phyloP scores from a whole-genome alignment of 192 early-diverging fungal genomes.

The Kappamyces sp. region DNA sequence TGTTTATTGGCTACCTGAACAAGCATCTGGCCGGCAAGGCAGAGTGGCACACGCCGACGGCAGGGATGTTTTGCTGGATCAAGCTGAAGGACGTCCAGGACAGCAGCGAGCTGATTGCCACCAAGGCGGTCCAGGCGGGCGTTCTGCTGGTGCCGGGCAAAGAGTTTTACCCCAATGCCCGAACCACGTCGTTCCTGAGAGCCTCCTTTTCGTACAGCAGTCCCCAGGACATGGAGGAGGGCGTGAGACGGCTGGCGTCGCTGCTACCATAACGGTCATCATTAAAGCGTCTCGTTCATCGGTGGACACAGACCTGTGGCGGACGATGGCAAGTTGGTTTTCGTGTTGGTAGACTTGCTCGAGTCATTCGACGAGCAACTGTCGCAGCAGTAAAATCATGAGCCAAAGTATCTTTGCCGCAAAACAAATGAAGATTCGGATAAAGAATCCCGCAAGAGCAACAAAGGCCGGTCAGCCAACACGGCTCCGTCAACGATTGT shows the following conservation, averaged over 20 bases:
- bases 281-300: no score
- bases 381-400: no score
- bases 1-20: slow-evolving; percentile 57
- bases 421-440: no score
- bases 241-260: slow-evolving; percentile 32
- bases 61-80: slow-evolving; percentile 89
- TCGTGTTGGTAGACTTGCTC: no score
- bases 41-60: slow-evolving; percentile 41
- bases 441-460: no score
- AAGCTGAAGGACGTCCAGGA: slow-evolving; percentile 40
- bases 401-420: no score
- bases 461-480: no score
- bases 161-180: slow-evolving; percentile 49
- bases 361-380: no score
- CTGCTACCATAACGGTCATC: slow-evolving; percentile 13
- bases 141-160: slow-evolving; percentile 52
- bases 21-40: slow-evolving; percentile 53
- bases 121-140: slow-evolving; percentile 48
- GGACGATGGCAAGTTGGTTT: no score
- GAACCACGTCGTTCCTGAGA: slow-evolving; percentile 40
- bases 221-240: slow-evolving; percentile 41
- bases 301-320: no score
- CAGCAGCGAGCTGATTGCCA: slow-evolving; percentile 34
- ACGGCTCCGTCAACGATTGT: no score
- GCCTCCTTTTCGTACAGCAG: slow-evolving; percentile 41